Conservation (phyloP, 2,329 filamentous ascomycete species). For the Apiospora rasikravindrae region DNA sequence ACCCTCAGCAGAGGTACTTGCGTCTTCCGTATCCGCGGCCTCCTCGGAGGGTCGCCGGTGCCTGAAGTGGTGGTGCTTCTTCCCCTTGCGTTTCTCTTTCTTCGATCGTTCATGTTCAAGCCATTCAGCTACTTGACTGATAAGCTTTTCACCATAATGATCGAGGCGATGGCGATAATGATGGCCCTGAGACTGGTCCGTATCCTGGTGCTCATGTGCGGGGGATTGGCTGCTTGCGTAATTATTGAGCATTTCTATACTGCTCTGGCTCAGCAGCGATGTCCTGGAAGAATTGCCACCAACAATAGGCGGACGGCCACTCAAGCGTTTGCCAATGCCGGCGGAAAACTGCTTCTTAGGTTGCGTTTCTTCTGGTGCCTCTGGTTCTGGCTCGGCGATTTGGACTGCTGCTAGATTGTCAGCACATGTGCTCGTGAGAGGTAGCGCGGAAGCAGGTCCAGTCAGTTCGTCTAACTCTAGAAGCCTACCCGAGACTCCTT, state of each 20-base stretch:
- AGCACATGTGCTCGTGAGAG: conserved; percentile 21
- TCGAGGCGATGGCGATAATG: conserved; percentile 43
- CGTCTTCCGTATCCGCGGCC: conserved; percentile 18
- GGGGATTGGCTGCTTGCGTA: conserved; percentile 33
- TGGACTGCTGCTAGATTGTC: conserved; percentile 54
- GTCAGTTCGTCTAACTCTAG: neutral
- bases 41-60: conserved; percentile 19
- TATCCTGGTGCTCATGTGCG: conserved; percentile 32
- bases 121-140: conserved; percentile 83
- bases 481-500: neutral
- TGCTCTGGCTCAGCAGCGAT: conserved; percentile 48
- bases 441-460: neutral
- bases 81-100: conserved; percentile 47
- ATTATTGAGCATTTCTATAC: conserved; percentile 39
- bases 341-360: conserved; percentile 52
- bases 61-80: neutral
- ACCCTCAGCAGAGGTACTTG: conserved; percentile 22
- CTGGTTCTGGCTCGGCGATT: conserved; percentile 53
- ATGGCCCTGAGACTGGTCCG: conserved; percentile 35
- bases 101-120: conserved; percentile 78
- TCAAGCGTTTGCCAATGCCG: conserved; percentile 49
- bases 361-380: conserved; percentile 42
- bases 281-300: conserved; percentile 48
- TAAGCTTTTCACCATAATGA: conserved; percentile 57
- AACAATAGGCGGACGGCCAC: conserved; percentile 46